phyloP scores from a whole-genome alignment of 2,329 filamentous ascomycete genomes.

The Pseudovirgaria hyperparasitica region DNA sequence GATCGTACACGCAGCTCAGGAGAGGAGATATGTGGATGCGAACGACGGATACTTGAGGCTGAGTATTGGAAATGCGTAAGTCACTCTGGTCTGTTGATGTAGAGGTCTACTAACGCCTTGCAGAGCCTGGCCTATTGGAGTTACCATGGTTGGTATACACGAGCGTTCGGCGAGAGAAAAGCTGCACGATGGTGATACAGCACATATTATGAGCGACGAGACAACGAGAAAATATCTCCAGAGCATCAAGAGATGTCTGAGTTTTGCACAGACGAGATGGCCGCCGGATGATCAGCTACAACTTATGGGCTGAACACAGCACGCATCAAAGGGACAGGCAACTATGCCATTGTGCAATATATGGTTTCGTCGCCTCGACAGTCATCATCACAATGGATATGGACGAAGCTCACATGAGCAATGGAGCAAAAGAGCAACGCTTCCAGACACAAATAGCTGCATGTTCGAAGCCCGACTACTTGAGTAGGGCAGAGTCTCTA shows the following conservation, averaged over 20 bases:
- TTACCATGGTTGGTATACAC: conserved; percentile 99
- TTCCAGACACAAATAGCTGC: too few species aligned
- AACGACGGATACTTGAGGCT: conserved; percentile 89
- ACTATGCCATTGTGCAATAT: too few species aligned
- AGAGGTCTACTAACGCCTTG: conserved; percentile 2
- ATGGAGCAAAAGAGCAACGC: too few species aligned
- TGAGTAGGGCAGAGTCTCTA: too few species aligned
- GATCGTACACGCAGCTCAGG: conserved; percentile 83
- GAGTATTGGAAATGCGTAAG: conserved; percentile 77
- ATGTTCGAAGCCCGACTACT: too few species aligned
- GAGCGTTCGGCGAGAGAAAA: conserved; percentile 93
- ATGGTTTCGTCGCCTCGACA: too few species aligned
- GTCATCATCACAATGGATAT: too few species aligned
- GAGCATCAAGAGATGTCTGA: conserved; percentile 93
- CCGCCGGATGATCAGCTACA: conserved; percentile 85
- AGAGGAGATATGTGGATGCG: conserved; percentile 84
- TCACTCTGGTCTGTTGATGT: conserved; percentile 5
- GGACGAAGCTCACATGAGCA: too few species aligned
- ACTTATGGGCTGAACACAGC: conserved; percentile 67
- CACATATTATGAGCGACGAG: conserved; percentile 96
- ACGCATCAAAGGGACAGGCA: too few species aligned
- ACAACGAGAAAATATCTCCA: conserved; percentile 90
- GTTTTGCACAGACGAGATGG: conserved; percentile 94
- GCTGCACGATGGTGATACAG: conserved; percentile 68
- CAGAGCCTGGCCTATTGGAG: conserved; percentile 90